Base-by-base conservation (phyloP, 2,329 filamentous ascomycete genomes). In the Fusarium tricinctum region DNA sequence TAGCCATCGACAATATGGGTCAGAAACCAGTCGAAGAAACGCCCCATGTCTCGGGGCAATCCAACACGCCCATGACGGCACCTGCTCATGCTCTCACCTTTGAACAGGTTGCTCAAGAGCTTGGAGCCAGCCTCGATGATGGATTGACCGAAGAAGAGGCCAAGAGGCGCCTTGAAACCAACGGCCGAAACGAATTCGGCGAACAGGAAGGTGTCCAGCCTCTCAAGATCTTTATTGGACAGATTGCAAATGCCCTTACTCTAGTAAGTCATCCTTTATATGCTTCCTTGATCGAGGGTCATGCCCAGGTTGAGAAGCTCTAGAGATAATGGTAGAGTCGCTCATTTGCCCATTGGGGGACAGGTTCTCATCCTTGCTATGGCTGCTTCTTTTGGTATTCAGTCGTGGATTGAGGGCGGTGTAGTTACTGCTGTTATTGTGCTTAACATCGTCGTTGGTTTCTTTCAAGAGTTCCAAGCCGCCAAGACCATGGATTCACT, bases 161-260 rank as follows among this genome's bases (percentile, higher is more conserved):
- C 19, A 81, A 83, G 66, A 72, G 74, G 12, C 84, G 89, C 22
- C 79, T 90, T 3, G 82, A 85, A 26, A 78, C 86, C 46, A 85
- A 86, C 78, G 89, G 89, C 6, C 78, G 80, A 17, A 92, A 92
- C 68, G 85, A 91, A 60, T 83, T 92, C 13, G 87, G 88, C 51
- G 86, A 89, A 46, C 84, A 81, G 8, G 81, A 84, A 53, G 86
- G 86, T 10, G 89, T 92, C 22, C 86, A 86, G 56, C 84, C 87
- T 28, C 69, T 85, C 56, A 89, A 90, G 73, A 91, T 92, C 63
- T 78, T 92, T 22, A 80, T 91, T 48, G 82, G 85, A 32, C 89
- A 92, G 74, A 81, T 92, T 53, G 88, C 88, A 61, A 92, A 92
- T 77, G 89, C 89, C 15, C 87, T 92, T 86, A 91, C 87, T 68